These are phyloP conservation scores for Baorangia bicolor DNA, from an alignment of 768 basidiomycete species.

Conservation along the genomic window DNA sequence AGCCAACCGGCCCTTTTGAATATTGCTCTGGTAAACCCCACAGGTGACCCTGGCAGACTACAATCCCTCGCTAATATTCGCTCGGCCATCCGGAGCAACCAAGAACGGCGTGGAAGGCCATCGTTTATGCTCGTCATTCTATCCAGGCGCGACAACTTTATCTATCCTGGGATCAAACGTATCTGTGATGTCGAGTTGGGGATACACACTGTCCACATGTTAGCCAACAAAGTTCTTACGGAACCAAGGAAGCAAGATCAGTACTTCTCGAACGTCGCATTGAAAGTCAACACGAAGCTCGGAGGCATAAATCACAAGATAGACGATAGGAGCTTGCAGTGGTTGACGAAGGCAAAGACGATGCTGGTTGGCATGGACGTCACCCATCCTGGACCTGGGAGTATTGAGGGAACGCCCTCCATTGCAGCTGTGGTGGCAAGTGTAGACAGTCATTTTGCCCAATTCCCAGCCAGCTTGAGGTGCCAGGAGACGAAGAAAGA, in stretches of 20 bases:
- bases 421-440: conserved; percentile 84
- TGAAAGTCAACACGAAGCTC: conserved; percentile 83
- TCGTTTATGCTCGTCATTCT: conserved; percentile 71
- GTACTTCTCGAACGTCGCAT: conserved; percentile 78
- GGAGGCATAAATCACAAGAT: conserved; percentile 82
- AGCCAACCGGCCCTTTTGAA: conserved; percentile 40
- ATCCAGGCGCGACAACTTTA: conserved; percentile 63
- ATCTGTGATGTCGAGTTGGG: conserved; percentile 75
- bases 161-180: conserved; percentile 81
- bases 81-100: conserved; percentile 34
- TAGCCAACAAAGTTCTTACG: conserved; percentile 56
- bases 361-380: conserved; percentile 89
- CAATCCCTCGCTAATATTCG: conserved; percentile 42
- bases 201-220: conserved; percentile 74
- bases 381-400: conserved; percentile 72
- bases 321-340: conserved; percentile 52
- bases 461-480: conserved; percentile 73
- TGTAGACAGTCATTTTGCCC: conserved; percentile 64
- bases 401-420: conserved; percentile 70
- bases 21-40: not conserved
- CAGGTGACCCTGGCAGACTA: conserved; percentile 36
- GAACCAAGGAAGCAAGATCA: conserved; percentile 64
- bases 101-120: conserved; percentile 40
- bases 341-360: conserved; percentile 65
- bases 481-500: conserved; percentile 50